phyloP scores from a whole-genome alignment of 1,284 basidiomycete genomes.

The Ceratobasidium sp. region DNA sequence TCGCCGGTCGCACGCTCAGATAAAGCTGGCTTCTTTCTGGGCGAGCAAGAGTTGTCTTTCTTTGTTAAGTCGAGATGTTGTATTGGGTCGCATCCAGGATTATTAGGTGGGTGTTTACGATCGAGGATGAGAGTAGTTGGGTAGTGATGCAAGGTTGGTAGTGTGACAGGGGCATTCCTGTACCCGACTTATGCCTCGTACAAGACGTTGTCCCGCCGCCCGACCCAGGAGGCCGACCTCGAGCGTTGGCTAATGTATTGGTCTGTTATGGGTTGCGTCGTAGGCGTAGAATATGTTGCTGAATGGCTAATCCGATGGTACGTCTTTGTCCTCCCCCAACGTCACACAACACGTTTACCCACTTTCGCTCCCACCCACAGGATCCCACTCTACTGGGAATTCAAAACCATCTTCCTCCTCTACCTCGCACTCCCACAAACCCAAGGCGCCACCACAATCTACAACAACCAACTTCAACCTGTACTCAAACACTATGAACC shows the following conservation, averaged over 20 bases:
- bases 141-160: neutral
- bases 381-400: constrained; percentile 88
- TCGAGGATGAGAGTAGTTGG: neutral
- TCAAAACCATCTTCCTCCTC: constrained; percentile 87
- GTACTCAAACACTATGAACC: constrained; percentile 82
- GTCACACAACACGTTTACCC: constrained; percentile 42
- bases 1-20: constrained; percentile 8
- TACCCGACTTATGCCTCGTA: constrained; percentile 90
- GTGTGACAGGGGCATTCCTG: constrained; percentile 68
- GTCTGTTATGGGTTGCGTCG: constrained; percentile 84
- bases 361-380: constrained; percentile 59
- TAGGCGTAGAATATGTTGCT: constrained; percentile 79
- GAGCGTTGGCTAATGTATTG: constrained; percentile 93
- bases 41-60: neutral
- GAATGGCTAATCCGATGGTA: constrained; percentile 89
- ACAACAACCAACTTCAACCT: constrained; percentile 80
- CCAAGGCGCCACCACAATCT: constrained; percentile 83
- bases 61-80: constrained; percentile 7
- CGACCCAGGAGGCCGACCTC: constrained; percentile 80
- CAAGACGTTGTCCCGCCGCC: constrained; percentile 83
- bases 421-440: constrained; percentile 94
- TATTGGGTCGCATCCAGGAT: constrained; percentile 30
- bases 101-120: constrained; percentile 30
- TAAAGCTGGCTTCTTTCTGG: constrained; percentile 11
- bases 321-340: constrained; percentile 51